These are phyloP conservation scores for Mucor piriformis DNA, from an alignment of 371 early-diverging fungal genomes.

Conservation along the genomic window DNA sequence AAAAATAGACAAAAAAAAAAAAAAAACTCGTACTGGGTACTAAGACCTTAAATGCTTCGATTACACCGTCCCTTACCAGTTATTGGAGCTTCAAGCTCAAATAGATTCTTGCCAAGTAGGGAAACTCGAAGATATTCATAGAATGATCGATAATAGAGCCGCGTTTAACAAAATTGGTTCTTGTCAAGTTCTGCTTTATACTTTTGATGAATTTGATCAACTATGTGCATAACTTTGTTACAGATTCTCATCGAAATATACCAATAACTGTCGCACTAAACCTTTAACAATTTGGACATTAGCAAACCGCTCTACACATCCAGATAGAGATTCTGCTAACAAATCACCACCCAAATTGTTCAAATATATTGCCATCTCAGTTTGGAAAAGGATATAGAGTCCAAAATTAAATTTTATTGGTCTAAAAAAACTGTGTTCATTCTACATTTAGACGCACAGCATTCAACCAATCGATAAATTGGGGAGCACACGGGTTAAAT, in stretches of 20 bases:
- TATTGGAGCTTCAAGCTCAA: slow-evolving; percentile 26
- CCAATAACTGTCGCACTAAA: slow-evolving; percentile 16
- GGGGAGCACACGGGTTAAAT: too few species aligned
- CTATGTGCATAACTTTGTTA: slow-evolving; percentile 19
- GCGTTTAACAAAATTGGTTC: slow-evolving; percentile 12
- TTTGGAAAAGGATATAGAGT: too few species aligned
- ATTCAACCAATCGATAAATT: too few species aligned
- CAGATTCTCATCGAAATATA: slow-evolving; percentile 11
- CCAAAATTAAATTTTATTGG: too few species aligned
- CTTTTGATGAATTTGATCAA: slow-evolving; percentile 23
- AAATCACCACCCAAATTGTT: too few species aligned
- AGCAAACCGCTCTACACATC: slow-evolving; percentile 10
- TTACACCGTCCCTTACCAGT: slow-evolving; percentile 11
- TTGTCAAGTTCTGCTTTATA: slow-evolving; percentile 19
- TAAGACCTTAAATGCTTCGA: slow-evolving; percentile 27
- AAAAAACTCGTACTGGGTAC: slow-evolving; percentile 29
- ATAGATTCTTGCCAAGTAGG: slow-evolving; percentile 24
- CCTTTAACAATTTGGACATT: slow-evolving; percentile 18
- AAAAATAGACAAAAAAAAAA: slow-evolving; percentile 8
- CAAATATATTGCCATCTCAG: too few species aligned
- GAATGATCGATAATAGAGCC: slow-evolving; percentile 1
- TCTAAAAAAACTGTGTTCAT: too few species aligned
- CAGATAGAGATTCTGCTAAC: slow-evolving; percentile 11
- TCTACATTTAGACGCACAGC: too few species aligned
- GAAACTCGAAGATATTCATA: slow-evolving; percentile 17